Conservation (phyloP, 192 early-diverging fungal genomes). For the Backusella liffmaniae region DNA sequence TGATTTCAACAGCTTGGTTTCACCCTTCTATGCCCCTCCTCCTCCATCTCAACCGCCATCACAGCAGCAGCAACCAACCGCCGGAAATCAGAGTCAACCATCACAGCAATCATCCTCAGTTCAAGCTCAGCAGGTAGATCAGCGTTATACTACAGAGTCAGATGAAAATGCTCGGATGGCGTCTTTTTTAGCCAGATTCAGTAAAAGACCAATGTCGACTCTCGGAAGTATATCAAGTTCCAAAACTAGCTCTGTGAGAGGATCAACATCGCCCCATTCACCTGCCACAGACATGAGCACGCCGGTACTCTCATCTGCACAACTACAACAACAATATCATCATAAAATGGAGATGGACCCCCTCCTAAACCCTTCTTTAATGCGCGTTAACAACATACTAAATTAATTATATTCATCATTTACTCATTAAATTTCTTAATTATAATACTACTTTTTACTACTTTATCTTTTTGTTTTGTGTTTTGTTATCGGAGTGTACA, state of each 20-base stretch:
- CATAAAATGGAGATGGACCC: conserved; percentile 19
- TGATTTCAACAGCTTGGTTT: conserved; percentile 20
- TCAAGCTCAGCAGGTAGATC: neutral
- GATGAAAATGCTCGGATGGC: conserved; percentile 9
- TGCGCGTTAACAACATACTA: conserved; percentile 31
- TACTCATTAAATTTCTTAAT: conserved; percentile 1
- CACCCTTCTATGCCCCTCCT: conserved; percentile 16
- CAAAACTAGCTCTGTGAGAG: conserved; percentile 25
- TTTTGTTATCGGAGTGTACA: neutral
- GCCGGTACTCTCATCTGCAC: conserved; percentile 15
- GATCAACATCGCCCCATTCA: conserved; percentile 18
- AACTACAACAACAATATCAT: conserved; percentile 19
- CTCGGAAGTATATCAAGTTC: conserved; percentile 19
- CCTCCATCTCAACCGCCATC: neutral
- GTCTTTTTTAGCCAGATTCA: conserved; percentile 9
- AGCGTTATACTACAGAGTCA: conserved; percentile 6
- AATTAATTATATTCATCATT: conserved; percentile 19
- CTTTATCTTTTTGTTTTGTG: neutral
- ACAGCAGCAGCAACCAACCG: neutral
- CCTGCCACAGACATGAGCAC: conserved; percentile 25
- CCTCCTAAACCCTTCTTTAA: conserved; percentile 25
- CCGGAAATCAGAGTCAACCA: neutral
- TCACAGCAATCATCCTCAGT: neutral
- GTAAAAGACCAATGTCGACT: conserved; percentile 13
- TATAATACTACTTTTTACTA: neutral